Conservation (phyloP, 2,329 filamentous ascomycete genomes). For the Aspergillus ruber region DNA sequence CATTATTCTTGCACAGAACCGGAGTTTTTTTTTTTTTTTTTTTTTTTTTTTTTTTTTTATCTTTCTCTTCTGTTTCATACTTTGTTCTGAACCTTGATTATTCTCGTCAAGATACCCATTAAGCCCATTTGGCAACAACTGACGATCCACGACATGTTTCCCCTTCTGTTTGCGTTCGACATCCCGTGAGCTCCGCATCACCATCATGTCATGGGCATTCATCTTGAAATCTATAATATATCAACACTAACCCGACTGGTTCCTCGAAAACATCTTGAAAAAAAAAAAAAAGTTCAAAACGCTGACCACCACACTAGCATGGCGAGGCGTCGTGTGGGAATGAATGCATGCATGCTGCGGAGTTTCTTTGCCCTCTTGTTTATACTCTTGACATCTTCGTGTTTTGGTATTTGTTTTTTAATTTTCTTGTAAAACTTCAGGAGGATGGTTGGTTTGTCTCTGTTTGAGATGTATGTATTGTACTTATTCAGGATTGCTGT, state of each 20-base stretch:
- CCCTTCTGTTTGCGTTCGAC: too few relatives aligned
- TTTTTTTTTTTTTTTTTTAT: neutral
- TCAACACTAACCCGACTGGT: too few relatives aligned
- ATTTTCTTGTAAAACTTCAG: neutral
- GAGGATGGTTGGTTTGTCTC: neutral
- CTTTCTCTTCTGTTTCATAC: conserved; percentile 6
- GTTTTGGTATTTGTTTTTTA: neutral
- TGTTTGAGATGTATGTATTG: neutral
- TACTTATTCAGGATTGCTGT: neutral
- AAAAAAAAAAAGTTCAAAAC: conserved; percentile 1
- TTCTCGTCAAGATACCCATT: conserved; percentile 27
- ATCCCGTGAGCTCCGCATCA: too few relatives aligned
- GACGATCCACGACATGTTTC: too few relatives aligned
- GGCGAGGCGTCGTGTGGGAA: conserved; percentile 24
- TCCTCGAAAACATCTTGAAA: too few relatives aligned
- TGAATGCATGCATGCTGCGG: conserved; percentile 18
- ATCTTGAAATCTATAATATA: too few relatives aligned
- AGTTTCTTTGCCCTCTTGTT: conserved; percentile 12
- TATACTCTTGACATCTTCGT: conserved; percentile 2
- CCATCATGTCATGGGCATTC: too few relatives aligned
- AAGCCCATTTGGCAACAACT: conserved; percentile 12
- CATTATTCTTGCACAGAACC: neutral
- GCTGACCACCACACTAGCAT: conserved; percentile 22
- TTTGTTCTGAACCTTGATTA: conserved; percentile 11
- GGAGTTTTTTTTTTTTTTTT: neutral